phyloP scores from a whole-genome alignment of 148 eudicot species.

The Camellia japonica region DNA sequence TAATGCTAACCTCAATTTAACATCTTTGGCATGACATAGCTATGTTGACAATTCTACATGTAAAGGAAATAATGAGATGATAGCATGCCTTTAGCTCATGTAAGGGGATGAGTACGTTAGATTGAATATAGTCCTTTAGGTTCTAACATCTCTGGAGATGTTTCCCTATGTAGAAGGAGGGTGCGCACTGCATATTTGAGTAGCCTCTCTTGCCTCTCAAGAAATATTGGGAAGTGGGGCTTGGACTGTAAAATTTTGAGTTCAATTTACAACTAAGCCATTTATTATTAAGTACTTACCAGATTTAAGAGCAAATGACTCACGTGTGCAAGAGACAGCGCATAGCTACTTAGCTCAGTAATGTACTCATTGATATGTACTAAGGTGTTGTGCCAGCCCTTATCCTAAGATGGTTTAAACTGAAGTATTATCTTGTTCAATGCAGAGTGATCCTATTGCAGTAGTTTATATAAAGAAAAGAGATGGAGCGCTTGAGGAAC shows the following conservation, averaged over 20 bases:
- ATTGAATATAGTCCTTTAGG: neutral
- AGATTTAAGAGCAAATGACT: neutral
- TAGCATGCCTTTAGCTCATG: neutral
- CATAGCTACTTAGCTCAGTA: neutral
- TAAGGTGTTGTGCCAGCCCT: neutral
- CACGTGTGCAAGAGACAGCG: neutral
- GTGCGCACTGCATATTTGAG: neutral
- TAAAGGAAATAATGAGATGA: neutral
- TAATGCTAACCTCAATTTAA: no score
- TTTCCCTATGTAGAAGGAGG: neutral
- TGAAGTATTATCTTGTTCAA: slow-evolving; percentile 9
- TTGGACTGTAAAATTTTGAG: neutral
- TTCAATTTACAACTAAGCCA: neutral
- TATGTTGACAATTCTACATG: neutral
- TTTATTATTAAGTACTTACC: neutral
- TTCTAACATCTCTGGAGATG: neutral
- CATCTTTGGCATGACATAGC: no score
- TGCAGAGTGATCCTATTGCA: slow-evolving; percentile 97
- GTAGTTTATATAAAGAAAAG: slow-evolving; percentile 68
- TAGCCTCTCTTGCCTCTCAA: neutral
- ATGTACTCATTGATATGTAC: neutral
- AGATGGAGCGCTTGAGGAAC: slow-evolving; percentile 70
- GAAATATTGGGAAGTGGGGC: neutral
- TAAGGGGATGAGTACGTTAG: neutral
- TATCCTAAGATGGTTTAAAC: neutral